Evolutionary conservation across 1,284 basidiomycete genomes (phyloP).

Genomic region (Pseudozyma sp.): DNA sequence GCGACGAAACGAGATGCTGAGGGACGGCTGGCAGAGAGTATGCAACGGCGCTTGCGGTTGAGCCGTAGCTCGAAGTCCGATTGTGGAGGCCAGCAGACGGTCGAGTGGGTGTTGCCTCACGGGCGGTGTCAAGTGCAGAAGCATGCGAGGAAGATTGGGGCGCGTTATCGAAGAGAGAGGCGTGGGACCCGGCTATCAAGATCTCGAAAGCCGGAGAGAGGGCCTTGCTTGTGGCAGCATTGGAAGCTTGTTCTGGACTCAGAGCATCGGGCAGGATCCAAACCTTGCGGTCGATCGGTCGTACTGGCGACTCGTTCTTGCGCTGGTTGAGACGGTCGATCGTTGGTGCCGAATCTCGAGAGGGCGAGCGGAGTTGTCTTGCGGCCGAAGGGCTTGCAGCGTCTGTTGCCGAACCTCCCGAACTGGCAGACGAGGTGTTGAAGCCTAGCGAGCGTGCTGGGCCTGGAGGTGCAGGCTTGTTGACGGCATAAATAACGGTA

Average conservation of each 20-base stretch:
- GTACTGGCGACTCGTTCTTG: constrained; percentile 35
- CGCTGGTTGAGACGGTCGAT: constrained; percentile 11
- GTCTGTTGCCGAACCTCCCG: constrained; percentile 14
- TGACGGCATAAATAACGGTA: constrained; percentile 42
- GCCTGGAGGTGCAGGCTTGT: constrained; percentile 44
- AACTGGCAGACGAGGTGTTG: constrained; percentile 25
- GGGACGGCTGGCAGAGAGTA: constrained; percentile 43
- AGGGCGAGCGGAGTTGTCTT: constrained; percentile 30
- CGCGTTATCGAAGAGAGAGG: not conserved
- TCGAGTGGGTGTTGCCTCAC: constrained; percentile 37
- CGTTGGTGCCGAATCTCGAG: constrained; percentile 16
- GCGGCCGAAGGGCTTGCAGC: constrained; percentile 21
- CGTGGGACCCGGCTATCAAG: constrained; percentile 19
- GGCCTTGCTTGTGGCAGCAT: constrained; percentile 22
- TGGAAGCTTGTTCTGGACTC: constrained; percentile 36
- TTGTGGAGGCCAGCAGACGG: constrained; percentile 14
- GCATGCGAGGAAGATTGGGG: not conserved
- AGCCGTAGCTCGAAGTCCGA: constrained; percentile 28
- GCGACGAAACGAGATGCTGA: constrained; percentile 47
- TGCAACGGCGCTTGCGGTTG: constrained; percentile 13
- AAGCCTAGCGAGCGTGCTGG: constrained; percentile 44
- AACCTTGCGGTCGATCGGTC: constrained; percentile 47
- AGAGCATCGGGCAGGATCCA: constrained; percentile 46
- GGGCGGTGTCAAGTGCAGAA: constrained; percentile 1
- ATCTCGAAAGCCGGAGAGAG: constrained; percentile 49